Percentiles rank a stretch among this genome's conserved stretches.
Conservation (phyloP, 192 early-diverging fungal species). For the Coemansia sp. region DNA sequence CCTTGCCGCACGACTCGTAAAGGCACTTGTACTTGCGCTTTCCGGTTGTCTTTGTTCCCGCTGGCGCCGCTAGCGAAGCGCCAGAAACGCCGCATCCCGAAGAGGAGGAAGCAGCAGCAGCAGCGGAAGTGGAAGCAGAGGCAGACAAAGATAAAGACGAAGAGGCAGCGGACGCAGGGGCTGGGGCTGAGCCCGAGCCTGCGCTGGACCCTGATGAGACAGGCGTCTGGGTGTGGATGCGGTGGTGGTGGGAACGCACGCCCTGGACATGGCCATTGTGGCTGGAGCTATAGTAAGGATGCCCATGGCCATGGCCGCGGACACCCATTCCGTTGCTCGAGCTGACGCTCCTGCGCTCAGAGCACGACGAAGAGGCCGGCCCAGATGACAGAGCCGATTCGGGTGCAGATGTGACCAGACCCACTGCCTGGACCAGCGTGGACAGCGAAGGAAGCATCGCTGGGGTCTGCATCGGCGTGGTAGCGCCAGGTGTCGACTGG, state of each 20-base stretch:
- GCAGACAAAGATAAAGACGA: not conserved
- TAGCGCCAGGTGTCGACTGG: constrained; percentile 26
- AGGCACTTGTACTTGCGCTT: constrained; percentile 72
- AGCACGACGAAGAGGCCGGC: not conserved
- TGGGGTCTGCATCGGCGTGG: constrained; percentile 26
- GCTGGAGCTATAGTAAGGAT: constrained; percentile 3
- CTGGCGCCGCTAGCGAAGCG: constrained; percentile 11
- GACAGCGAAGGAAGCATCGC: constrained; percentile 36
- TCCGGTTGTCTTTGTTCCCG: constrained; percentile 10
- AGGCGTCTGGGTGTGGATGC: constrained; percentile 8
- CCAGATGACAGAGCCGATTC: constrained; percentile 5
- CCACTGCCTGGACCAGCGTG: constrained; percentile 33
- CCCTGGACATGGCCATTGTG: not conserved
- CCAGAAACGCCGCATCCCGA: not conserved
- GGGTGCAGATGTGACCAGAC: constrained; percentile 24
- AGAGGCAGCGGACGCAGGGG: not conserved
- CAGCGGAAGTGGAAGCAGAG: not conserved
- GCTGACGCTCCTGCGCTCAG: constrained; percentile 25
- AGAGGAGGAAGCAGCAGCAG: constrained; percentile 9
- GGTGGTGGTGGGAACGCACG: not conserved
- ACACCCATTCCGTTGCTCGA: constrained; percentile 15
- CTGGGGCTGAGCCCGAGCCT: not conserved
- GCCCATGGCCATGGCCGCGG: constrained; percentile 1
- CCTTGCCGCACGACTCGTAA: constrained; percentile 62
- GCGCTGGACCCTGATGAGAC: constrained; percentile 1